phyloP scores from a whole-genome alignment of 352 stramenopile genomes.

The Discostella stelligera region DNA sequence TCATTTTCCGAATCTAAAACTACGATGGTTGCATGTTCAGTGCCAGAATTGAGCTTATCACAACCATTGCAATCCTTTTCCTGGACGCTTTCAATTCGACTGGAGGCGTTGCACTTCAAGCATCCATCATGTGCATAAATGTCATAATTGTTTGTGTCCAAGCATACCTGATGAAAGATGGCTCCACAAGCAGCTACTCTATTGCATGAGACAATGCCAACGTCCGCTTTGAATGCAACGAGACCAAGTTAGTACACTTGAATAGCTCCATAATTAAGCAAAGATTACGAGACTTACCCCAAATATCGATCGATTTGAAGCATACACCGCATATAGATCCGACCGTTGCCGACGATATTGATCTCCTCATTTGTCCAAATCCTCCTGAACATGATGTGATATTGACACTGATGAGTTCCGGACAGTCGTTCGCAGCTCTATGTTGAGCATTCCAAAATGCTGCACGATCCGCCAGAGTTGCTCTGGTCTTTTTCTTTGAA shows the following conservation, averaged over 20 bases:
- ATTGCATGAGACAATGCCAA: conserved; percentile 13
- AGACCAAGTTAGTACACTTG: background rate
- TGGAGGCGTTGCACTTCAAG: conserved; percentile 6
- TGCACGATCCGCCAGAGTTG: conserved; percentile 21
- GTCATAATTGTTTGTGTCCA: conserved; percentile 8
- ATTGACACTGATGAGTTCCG: background rate
- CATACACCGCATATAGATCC: conserved; percentile 1
- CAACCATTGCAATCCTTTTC: background rate
- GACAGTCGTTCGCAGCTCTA: background rate
- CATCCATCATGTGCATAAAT: conserved; percentile 17
- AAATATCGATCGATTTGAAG: conserved; percentile 9
- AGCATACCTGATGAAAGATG: conserved; percentile 14
- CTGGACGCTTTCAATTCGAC: background rate
- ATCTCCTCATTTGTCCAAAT: background rate
- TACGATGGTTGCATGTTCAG: background rate
- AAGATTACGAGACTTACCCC: background rate
- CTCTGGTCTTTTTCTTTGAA: conserved; percentile 19
- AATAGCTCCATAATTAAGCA: background rate
- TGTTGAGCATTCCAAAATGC: conserved; percentile 25
- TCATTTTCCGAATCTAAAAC: conserved; percentile 3
- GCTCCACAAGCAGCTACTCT: conserved; percentile 19
- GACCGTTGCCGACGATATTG: background rate
- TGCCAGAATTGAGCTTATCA: background rate
- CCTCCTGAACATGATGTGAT: background rate
- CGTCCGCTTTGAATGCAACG: conserved; percentile 5